Base-by-base conservation (phyloP, 1,284 basidiomycete species). In the Tilletia walkeri region DNA sequence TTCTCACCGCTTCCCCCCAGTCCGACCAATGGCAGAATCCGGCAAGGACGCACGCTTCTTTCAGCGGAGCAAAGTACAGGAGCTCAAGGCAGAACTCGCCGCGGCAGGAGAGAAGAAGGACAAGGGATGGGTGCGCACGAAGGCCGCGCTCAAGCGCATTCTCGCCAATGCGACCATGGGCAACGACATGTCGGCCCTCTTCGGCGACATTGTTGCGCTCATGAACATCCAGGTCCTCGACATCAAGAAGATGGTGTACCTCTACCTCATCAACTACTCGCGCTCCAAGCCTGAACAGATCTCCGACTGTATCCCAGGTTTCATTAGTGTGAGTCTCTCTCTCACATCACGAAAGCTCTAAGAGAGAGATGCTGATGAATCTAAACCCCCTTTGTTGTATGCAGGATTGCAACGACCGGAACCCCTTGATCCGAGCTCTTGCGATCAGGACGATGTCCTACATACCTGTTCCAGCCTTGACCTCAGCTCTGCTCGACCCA, bases 371-470 rank as follows among this genome's bases (percentile, higher is more conserved):
- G 10, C 39, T 47, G 12, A 63, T n/a, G 41, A 14, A 41, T 34
- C 38, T 1, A 5, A 36, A 54, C 41, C 24, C 56, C 53, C 14
- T 48, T 50, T 39, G 39, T 67, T 94, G 92, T 16, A 34, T 38
- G 14, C 59, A 63, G 59, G 94, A 96, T 83, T 94, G 92, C 78
- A 90, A 91, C 80, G 93, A 95, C 83, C 89, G 91, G 65, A 95
- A 95, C 82, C 94, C 94, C 10, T 89, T 95, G 69, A 92, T 95
- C 71, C 91, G 94, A 30, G 94, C 94, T 1, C 87, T 96, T 48
- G 93, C 94, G 34, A 93, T 96, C 79, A 90, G 94, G 47, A 96
- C 94, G 24, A 95, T 96, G 94, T 94, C 94, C 24, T 95, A 95
- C 83, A 95, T 96, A 77, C 77, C 79, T n/a, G 83, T 95, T 70